Conservation (phyloP, 2,329 filamentous ascomycete species). For the Grosmannia serpens region DNA sequence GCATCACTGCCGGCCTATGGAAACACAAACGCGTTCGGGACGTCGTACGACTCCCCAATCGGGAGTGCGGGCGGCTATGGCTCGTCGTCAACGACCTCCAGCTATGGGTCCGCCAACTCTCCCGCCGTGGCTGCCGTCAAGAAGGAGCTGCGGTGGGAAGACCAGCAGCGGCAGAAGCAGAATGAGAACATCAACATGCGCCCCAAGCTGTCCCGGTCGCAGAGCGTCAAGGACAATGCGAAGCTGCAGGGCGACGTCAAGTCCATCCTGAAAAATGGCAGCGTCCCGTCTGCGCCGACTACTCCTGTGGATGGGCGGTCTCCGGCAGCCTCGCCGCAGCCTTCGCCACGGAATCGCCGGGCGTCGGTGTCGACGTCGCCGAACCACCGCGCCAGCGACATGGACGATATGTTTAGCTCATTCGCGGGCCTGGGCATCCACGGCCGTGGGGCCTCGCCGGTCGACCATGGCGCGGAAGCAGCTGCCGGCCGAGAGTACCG, state of each 20-base stretch:
- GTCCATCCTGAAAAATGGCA: slow-evolving; percentile 20
- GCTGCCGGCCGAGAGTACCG: slow-evolving; percentile 9
- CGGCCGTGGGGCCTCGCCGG: not conserved
- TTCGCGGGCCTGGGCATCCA: slow-evolving; percentile 9
- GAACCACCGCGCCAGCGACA: not conserved
- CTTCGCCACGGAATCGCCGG: not conserved
- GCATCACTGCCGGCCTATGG: slow-evolving; percentile 13
- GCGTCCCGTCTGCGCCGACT: not conserved
- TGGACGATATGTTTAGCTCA: slow-evolving; percentile 2
- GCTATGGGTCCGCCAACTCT: not conserved
- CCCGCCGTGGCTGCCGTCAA: slow-evolving; percentile 8
- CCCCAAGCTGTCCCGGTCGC: slow-evolving; percentile 12
- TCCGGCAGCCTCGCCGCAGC: not conserved
- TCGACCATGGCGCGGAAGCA: not conserved
- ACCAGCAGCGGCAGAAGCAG: slow-evolving; percentile 17
- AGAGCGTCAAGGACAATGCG: slow-evolving; percentile 4
- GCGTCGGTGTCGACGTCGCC: not conserved
- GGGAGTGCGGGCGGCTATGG: too few species aligned
- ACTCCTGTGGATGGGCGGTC: not conserved
- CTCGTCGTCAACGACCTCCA: slow-evolving; percentile 3
- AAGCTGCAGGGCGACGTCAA: slow-evolving; percentile 15
- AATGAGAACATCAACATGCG: slow-evolving; percentile 20
- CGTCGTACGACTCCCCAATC: slow-evolving; percentile 10
- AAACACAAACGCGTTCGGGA: slow-evolving; percentile 9
- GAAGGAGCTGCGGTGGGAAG: slow-evolving; percentile 20